Conservation (phyloP, 2,329 filamentous ascomycete genomes). For the Periconia sp. region DNA sequence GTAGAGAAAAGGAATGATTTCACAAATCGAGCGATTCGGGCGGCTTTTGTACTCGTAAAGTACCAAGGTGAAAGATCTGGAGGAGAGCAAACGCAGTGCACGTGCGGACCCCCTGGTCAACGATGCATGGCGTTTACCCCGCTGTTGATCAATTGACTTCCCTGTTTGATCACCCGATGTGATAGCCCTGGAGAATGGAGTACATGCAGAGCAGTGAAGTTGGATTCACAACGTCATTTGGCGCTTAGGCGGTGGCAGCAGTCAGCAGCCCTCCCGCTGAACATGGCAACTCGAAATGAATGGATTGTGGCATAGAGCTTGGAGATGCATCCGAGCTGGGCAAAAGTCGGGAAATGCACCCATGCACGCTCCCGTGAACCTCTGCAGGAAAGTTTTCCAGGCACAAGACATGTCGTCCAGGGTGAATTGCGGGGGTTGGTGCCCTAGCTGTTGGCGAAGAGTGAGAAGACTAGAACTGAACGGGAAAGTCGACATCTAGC, state of each 20-base stretch:
- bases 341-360: neutral
- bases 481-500: constrained; percentile 4
- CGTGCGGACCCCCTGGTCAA: constrained; percentile 14
- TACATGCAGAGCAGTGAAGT: constrained; percentile 5
- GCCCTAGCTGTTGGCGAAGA: constrained; percentile 5
- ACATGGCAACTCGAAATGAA: neutral
- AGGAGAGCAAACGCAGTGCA: constrained; percentile 1
- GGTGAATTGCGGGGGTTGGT: constrained; percentile 18
- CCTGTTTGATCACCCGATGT: constrained; percentile 21
- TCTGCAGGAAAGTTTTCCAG: constrained; percentile 17
- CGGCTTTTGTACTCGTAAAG: constrained; percentile 7
- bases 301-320: neutral
- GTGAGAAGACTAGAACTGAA: constrained; percentile 6
- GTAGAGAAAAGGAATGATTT: neutral
- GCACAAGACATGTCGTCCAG: constrained; percentile 14
- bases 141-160: constrained; percentile 27
- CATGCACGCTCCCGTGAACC: constrained; percentile 12
- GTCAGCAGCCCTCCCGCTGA: neutral
- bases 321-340: neutral
- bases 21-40: constrained; percentile 9
- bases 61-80: neutral
- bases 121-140: constrained; percentile 27
- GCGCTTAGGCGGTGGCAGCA: constrained; percentile 1
- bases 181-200: constrained; percentile 24
- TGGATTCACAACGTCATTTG: constrained; percentile 25